phyloP scores from a whole-genome alignment of 352 stramenopile species.

The Pythium sp. region DNA sequence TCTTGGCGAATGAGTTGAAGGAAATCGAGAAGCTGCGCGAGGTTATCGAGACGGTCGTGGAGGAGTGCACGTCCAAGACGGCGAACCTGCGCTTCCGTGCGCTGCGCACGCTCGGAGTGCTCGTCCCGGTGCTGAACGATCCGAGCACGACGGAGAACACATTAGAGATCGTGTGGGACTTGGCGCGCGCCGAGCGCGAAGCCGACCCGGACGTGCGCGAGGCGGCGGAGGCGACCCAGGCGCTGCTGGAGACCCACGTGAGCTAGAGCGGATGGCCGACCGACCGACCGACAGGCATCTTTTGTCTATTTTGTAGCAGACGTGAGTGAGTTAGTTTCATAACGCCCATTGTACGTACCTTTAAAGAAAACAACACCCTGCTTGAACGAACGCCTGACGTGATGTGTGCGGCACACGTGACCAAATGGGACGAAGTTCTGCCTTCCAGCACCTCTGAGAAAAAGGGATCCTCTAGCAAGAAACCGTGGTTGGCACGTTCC shows the following conservation, averaged over 20 bases:
- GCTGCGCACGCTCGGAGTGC: slow-evolving; percentile 58
- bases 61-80: slow-evolving; percentile 77
- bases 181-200: slow-evolving; percentile 61
- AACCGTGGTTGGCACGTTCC: too few relatives aligned
- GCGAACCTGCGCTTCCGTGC: slow-evolving; percentile 80
- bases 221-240: slow-evolving; percentile 54
- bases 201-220: slow-evolving; percentile 73
- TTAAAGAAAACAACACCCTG: not conserved
- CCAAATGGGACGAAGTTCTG: not conserved
- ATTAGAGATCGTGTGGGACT: slow-evolving; percentile 74
- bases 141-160: slow-evolving; percentile 55
- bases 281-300: not conserved
- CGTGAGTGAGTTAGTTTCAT: slow-evolving; percentile 8
- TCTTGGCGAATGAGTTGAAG: slow-evolving; percentile 58
- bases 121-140: slow-evolving; percentile 74
- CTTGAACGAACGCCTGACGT: slow-evolving; percentile 1
- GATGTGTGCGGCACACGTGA: not conserved
- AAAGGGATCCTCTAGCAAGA: too few relatives aligned
- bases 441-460: not conserved
- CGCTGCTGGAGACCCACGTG: slow-evolving; percentile 44
- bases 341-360: slow-evolving; percentile 7
- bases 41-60: slow-evolving; percentile 61
- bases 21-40: slow-evolving; percentile 65
- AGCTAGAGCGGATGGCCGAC: slow-evolving; percentile 24
- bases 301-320: slow-evolving; percentile 20